Conservation (phyloP, 768 basidiomycete genomes). For the Gelatoporia subvermispora region DNA sequence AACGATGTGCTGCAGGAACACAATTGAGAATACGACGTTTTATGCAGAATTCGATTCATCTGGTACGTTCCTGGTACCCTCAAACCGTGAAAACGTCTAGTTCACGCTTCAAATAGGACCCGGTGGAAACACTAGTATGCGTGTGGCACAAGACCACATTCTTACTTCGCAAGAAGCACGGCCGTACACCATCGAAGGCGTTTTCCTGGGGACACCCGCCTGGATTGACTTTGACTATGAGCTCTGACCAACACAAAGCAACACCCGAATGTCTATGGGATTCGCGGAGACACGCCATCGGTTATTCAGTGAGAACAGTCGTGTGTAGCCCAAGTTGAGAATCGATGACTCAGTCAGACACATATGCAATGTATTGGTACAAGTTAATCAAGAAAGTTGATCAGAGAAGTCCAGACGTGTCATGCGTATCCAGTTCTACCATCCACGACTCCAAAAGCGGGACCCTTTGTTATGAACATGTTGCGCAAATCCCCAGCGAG, state of each 20-base stretch:
- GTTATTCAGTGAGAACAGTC: too few relatives aligned
- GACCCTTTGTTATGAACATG: slow-evolving; percentile 53
- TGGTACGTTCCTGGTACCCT: slow-evolving; percentile 27
- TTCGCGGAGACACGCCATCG: too few relatives aligned
- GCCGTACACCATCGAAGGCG: slow-evolving; percentile 40
- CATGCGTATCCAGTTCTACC: slow-evolving; percentile 37
- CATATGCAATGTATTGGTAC: too few relatives aligned
- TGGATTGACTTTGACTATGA: slow-evolving; percentile 56
- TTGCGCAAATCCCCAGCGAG: slow-evolving; percentile 46
- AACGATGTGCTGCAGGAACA: slow-evolving; percentile 25
- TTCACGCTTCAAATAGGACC: slow-evolving; percentile 35
- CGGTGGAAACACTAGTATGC: slow-evolving; percentile 42
- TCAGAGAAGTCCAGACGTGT: too few relatives aligned
- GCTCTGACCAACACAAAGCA: too few relatives aligned
- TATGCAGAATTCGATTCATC: slow-evolving; percentile 55
- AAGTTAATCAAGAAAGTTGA: too few relatives aligned
- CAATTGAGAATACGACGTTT: slow-evolving; percentile 49
- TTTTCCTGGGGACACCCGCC: slow-evolving; percentile 44
- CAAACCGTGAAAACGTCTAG: neutral
- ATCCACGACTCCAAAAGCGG: slow-evolving; percentile 42
- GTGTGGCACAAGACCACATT: slow-evolving; percentile 44
- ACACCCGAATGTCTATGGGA: too few relatives aligned
- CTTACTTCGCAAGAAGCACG: slow-evolving; percentile 36
- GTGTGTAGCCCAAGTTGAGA: too few relatives aligned
- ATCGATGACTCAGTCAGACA: too few relatives aligned